Evolutionary conservation across 2,329 filamentous ascomycete species (phyloP).

Genomic region (Aureobasidium sp.): DNA sequence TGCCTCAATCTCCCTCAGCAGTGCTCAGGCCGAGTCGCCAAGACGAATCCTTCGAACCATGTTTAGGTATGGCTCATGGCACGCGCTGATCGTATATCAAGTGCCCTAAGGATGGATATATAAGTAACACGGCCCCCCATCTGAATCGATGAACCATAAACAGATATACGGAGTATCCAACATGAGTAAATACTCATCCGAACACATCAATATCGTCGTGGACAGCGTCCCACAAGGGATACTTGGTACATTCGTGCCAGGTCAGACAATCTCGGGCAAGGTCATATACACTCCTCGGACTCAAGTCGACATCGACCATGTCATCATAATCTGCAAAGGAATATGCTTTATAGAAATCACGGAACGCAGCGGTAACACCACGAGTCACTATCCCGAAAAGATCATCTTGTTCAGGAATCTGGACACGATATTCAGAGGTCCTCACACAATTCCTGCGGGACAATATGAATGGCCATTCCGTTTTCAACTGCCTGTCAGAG

Average conservation of each 20-base stretch:
- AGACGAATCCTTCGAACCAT: constrained; percentile 8
- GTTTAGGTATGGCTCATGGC: neutral
- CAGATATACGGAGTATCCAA: neutral
- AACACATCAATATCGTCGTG: neutral
- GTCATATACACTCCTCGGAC: neutral
- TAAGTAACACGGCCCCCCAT: neutral
- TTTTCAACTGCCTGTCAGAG: neutral
- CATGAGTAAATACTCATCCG: neutral
- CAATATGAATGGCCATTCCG: neutral
- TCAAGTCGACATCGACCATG: constrained; percentile 1
- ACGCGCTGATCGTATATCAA: neutral
- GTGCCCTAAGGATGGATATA: neutral
- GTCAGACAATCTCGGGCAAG: neutral
- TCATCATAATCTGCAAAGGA: constrained; percentile 1
- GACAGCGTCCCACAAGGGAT: neutral
- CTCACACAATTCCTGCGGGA: neutral
- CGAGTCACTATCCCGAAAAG: neutral
- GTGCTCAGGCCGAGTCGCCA: neutral
- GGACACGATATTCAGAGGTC: neutral
- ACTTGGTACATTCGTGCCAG: neutral
- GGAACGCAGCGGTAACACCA: neutral
- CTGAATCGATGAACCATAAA: neutral
- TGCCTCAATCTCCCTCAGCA: neutral
- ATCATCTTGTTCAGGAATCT: neutral
- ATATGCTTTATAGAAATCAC: neutral